Evolutionary conservation across 1,139 yeast genomes (phyloP), one percentile per base, ranked within the genome.

Genomic region (Meyerozyma athensensis): DNA sequence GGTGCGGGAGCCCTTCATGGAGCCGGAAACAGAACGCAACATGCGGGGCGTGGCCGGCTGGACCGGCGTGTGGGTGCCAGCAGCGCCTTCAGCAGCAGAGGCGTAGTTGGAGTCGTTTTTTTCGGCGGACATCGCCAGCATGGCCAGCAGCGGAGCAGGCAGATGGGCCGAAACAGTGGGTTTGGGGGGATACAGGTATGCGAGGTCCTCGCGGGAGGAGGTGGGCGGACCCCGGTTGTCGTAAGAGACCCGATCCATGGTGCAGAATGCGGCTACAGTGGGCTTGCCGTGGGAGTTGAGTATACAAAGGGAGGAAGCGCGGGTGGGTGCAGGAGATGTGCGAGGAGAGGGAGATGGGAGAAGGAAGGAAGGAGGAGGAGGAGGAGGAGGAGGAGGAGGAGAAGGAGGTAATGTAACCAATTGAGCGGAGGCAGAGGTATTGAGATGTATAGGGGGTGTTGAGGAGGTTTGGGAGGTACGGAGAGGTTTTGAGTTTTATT

Each of bases 11-110:
- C 44, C 44, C 37, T 56, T 61, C 41, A 63, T 45, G 34, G 65
- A 58, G 28, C 70, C 68, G 45, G 70, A 67, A 9, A 71, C 72
- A 47, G 76, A 77, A 43, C 87, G 68, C 49, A 83, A 63, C 92
- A 83, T 83, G 49, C 90, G 64, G n/a, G 89, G 85, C 1, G 90
- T 81, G 3, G 90, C 90, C 2, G 87, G 89, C 37, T 63, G 71
- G 19, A 52, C 54, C 7, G 59, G 51, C 18, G n/a, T 3, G 19
- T 13, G 20, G 21, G 10, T n/a, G 20, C 32, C 20, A 28, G 32
- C 3, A 24, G 28, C 16, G 7, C 12, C 2, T 4, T n/a, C 10
- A n/a, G n/a, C n/a, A n/a, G n/a, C n/a, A n/a, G n/a, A n/a, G n/a
- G n/a, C n/a, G n/a, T n/a, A n/a, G n/a, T n/a, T n/a, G n/a, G n/a